Base-by-base conservation (phyloP, 2,329 filamentous ascomycete genomes). In the Simplicillium sp. region DNA sequence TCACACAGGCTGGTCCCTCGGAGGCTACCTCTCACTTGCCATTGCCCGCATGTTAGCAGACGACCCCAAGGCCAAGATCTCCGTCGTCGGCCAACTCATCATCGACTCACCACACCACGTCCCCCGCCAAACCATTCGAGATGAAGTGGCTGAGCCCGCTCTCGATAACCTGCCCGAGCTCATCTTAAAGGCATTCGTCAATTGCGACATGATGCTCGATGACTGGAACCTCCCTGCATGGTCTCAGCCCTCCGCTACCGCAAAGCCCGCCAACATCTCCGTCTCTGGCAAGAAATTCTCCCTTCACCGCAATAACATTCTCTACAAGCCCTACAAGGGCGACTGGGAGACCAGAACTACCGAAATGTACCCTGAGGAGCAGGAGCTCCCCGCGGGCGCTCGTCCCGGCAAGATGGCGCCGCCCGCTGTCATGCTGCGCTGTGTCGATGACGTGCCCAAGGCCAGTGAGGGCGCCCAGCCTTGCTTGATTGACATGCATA, bases 141-240 rank as follows among this genome's bases (percentile, higher is more conserved):
- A 36, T n/a, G 29, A 44, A 2, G 44, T 41, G 14, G 39, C 50
- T 14, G 46, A 50, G 17, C 39, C 52, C 1, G 39, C 48, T 34
- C 34, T 55, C 16, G 39, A 31, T 20, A 44, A 44, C 16, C 31
- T 58, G 9, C 55, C 55, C 4, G 45, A 50, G 4, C 48, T 49
- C 7, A 50, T 60, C 38, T 48, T 48, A 29, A 53, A 52, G 37
- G 48, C 50, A n/a, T 54, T 58, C 15, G 51, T 53, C 18, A 54
- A 57, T 40, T 57, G 54, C 49, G 49, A 55, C 17, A 41, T 47
- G 29, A 58, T 59, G 51, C 46, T 60, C 13, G 47, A 55, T 29
- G 12, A 48, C 29, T 58, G 55, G 55, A 47, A 54, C 15, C 46
- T 54, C 6, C 55, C 54, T 14, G 41, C 36, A 14, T 58, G 52